Evolutionary conservation across 768 basidiomycete genomes (phyloP).

Genomic region (Termitomyces sp.): DNA sequence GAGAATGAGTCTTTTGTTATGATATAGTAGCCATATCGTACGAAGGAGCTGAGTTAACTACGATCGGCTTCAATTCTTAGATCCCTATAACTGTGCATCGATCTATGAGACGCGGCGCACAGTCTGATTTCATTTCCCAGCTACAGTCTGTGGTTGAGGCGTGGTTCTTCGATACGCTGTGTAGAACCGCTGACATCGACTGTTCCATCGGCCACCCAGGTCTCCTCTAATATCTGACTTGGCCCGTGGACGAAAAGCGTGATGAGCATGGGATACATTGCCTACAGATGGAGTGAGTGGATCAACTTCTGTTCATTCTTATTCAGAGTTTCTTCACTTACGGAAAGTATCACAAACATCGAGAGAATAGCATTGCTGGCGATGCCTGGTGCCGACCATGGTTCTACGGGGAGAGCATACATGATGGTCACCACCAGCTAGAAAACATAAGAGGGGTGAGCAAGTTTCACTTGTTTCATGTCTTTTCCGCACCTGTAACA

Average conservation of each 20-base stretch:
- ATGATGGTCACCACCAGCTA: background rate
- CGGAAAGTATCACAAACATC: background rate
- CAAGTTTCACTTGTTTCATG: background rate
- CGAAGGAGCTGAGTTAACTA: no score
- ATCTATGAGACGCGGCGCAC: no score
- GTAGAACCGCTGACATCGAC: background rate
- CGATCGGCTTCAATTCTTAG: no score
- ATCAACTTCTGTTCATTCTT: background rate
- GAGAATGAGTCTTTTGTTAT: no score
- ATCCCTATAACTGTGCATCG: no score
- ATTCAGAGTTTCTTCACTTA: background rate
- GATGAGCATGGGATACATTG: background rate
- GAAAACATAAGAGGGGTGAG: background rate
- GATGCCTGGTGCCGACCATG: background rate
- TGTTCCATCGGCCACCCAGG: background rate
- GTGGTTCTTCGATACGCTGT: background rate
- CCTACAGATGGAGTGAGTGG: background rate
- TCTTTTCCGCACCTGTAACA: background rate
- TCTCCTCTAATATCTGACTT: background rate
- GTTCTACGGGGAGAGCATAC: background rate
- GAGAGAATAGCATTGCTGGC: background rate
- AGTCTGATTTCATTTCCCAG: no score
- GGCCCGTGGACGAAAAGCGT: background rate
- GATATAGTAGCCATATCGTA: no score
- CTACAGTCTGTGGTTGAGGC: no score